Percentiles rank a stretch among this genome's conserved stretches.
Evolutionary conservation across 495 filamentous ascomycete species (phyloP).

Genomic region (Penicillium coprophilum): DNA sequence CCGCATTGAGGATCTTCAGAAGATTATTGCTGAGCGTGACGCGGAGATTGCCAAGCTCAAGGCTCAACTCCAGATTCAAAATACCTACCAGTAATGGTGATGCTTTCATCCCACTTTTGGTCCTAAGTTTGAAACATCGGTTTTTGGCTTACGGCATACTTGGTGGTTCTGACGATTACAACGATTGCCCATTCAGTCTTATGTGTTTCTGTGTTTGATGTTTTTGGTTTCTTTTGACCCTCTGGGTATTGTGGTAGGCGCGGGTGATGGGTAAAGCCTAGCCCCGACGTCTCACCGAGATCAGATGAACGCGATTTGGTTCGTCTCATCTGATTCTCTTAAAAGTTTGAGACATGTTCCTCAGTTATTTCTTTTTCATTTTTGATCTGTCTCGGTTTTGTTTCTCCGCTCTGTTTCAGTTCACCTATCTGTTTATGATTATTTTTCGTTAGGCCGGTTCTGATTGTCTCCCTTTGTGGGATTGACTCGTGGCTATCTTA

Average conservation of each 20-base stretch:
- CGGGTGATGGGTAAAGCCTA: conserved; percentile 35
- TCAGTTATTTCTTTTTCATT: conserved; percentile 24
- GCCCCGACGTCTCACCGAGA: conserved; percentile 31
- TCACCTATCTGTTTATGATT: not conserved
- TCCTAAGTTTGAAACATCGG: conserved; percentile 1
- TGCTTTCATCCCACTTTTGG: conserved; percentile 12
- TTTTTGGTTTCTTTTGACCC: conserved; percentile 17
- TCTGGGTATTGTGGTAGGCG: conserved; percentile 32
- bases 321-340: conserved; percentile 18
- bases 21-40: conserved; percentile 52
- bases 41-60: conserved; percentile 58
- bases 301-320: conserved; percentile 17
- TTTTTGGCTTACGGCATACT: not conserved
- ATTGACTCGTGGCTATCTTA: conserved; percentile 56
- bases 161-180: conserved; percentile 8
- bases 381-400: conserved; percentile 21
- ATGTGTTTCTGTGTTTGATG: conserved; percentile 13
- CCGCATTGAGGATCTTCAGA: conserved; percentile 50
- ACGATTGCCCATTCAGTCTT: conserved; percentile 8
- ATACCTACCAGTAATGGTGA: conserved; percentile 22
- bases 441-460: conserved; percentile 46
- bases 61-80: conserved; percentile 27
- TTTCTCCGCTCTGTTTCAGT: conserved; percentile 17
- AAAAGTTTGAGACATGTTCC: conserved; percentile 26
- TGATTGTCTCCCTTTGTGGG: conserved; percentile 52